A percentile compares a stretch with the other conserved stretches of the same genome.
Conservation (phyloP, 2,329 filamentous ascomycete genomes). For the Boeremia exigua region DNA sequence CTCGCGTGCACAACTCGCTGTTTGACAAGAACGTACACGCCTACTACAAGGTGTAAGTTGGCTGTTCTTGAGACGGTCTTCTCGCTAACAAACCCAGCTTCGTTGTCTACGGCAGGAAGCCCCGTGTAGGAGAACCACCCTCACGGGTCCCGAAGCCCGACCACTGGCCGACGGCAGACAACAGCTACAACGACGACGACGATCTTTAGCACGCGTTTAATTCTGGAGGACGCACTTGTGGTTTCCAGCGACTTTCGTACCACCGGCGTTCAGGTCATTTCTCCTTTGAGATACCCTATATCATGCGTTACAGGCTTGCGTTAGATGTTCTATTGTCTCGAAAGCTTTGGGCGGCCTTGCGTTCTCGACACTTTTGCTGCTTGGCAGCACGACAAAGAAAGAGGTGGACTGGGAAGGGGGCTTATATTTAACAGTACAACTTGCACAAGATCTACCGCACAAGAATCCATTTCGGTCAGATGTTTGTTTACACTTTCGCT, state of each 20-base stretch:
- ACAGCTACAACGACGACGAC: constrained; percentile 15
- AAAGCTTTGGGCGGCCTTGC: neutral
- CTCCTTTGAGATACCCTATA: constrained; percentile 8
- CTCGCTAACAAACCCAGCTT: constrained; percentile 23
- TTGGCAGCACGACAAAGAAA: neutral
- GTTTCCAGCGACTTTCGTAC: neutral
- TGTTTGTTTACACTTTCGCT: too few species aligned
- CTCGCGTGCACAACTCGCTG: constrained; percentile 50
- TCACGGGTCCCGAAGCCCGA: constrained; percentile 25
- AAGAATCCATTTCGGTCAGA: too few species aligned
- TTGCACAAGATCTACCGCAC: too few species aligned
- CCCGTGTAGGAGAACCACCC: constrained; percentile 22
- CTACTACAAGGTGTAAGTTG: constrained; percentile 52
- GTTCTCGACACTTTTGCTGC: neutral
- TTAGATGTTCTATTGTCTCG: neutral
- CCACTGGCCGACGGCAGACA: constrained; percentile 25
- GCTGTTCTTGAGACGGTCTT: neutral
- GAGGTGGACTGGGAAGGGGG: too few species aligned
- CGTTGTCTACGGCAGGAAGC: constrained; percentile 39
- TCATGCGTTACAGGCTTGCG: constrained; percentile 2
- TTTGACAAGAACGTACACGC: constrained; percentile 49
- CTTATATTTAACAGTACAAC: too few species aligned
- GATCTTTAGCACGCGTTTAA: neutral
- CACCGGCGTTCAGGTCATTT: neutral
- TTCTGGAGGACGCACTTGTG: neutral